A percentile compares a stretch with the other conserved stretches of the same genome.
Conservation (phyloP, 176 grass and related monocot genomes). For the Hsuehochloa calcarea region DNA sequence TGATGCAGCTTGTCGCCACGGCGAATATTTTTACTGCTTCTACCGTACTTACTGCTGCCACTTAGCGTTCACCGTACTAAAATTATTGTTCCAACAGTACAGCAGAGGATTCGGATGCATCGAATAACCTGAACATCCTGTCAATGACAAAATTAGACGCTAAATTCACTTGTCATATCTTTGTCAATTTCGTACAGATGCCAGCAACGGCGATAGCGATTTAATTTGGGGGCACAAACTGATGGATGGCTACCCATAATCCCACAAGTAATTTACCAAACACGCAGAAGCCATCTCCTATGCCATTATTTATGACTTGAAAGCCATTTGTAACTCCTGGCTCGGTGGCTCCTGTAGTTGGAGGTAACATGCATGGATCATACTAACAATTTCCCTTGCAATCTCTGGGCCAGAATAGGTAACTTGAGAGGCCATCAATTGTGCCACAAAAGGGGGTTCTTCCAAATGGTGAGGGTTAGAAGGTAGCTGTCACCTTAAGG, state of each 20-base stretch:
- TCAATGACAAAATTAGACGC: neutral
- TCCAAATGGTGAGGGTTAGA: conserved; percentile 5
- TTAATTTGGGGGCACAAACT: neutral
- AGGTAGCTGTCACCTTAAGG: neutral
- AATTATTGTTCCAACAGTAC: too few species aligned
- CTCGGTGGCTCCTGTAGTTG: neutral
- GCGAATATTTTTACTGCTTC: too few species aligned
- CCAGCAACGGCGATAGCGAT: neutral
- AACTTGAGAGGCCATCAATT: neutral
- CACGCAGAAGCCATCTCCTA: neutral
- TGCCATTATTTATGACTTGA: neutral
- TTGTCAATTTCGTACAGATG: neutral
- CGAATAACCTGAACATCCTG: neutral
- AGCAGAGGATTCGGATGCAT: too few species aligned
- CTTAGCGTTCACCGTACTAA: too few species aligned
- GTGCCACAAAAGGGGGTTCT: neutral
- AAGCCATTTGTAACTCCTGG: neutral
- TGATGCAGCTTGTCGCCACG: too few species aligned
- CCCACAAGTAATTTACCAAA: neutral
- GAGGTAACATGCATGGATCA: neutral
- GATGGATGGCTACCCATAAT: neutral
- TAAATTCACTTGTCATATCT: neutral
- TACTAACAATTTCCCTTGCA: neutral
- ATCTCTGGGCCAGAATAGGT: neutral
- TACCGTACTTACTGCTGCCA: too few species aligned